These are phyloP conservation scores for Litsea cubeba DNA, from an alignment of 164 flowering plant genomes.

Conservation along the genomic window DNA sequence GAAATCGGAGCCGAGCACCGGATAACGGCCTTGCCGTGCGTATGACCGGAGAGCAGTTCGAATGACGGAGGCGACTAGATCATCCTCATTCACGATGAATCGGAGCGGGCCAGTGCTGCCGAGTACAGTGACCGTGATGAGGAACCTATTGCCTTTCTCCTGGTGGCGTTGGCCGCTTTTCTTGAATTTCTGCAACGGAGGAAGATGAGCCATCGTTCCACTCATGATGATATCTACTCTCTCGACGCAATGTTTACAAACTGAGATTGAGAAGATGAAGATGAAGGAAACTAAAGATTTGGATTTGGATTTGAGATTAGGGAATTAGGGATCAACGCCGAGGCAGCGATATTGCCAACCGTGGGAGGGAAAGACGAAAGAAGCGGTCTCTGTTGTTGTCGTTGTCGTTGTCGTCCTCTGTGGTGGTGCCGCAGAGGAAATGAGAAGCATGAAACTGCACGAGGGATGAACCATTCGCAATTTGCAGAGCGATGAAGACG, in stretches of 20 bases:
- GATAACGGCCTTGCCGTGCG: conserved; percentile 66
- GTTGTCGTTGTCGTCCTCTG: no score
- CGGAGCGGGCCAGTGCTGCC: conserved; percentile 71
- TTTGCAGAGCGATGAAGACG: no score
- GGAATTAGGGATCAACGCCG: conserved; percentile 72
- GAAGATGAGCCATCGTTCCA: background rate
- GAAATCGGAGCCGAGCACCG: conserved; percentile 54
- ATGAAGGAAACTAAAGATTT: background rate
- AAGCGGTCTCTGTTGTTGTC: background rate
- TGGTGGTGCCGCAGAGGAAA: no score
- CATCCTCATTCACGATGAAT: conserved; percentile 49
- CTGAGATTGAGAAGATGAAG: no score
- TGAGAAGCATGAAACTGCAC: no score
- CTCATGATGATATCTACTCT: no score
- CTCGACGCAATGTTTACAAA: background rate
- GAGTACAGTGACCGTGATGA: conserved; percentile 48
- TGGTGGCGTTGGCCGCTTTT: conserved; percentile 13
- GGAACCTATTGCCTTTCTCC: conserved; percentile 25
- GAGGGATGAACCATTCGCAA: no score
- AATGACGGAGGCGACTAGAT: conserved; percentile 46
- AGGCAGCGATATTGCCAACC: conserved; percentile 97
- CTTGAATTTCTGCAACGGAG: conserved; percentile 30
- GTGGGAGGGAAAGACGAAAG: conserved; percentile 54
- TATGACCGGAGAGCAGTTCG: conserved; percentile 52
- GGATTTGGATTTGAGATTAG: background rate